These are phyloP conservation scores for Spencermartinsiella europaea DNA, from an alignment of 805 yeast species.

Conservation along the genomic window DNA sequence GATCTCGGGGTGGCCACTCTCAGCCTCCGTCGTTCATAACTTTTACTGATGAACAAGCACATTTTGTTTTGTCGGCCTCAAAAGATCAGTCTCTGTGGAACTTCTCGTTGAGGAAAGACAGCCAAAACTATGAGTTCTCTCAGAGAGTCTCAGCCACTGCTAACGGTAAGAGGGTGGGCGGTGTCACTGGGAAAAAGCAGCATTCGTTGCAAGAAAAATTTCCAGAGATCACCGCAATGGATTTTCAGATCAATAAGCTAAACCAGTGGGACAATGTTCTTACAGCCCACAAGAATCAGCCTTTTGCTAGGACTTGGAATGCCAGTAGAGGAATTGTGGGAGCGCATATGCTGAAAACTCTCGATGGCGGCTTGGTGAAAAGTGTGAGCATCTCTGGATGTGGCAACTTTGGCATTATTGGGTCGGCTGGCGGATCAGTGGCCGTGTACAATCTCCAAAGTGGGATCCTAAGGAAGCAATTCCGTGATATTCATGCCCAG, in stretches of 20 bases:
- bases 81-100: conserved; percentile 84
- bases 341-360: conserved; percentile 59
- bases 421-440: conserved; percentile 80
- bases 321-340: conserved; percentile 76
- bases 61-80: conserved; percentile 80
- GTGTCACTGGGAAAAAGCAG: conserved; percentile 34
- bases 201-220: conserved; percentile 57
- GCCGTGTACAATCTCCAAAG: conserved; percentile 87
- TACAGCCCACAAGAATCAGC: conserved; percentile 81
- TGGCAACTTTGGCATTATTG: conserved; percentile 92
- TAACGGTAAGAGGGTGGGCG: conserved; percentile 34
- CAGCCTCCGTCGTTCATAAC: conserved; percentile 74
- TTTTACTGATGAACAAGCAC: conserved; percentile 78
- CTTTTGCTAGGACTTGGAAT: conserved; percentile 88
- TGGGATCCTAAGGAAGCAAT: conserved; percentile 73
- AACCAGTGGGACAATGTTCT: conserved; percentile 93
- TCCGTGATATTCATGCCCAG: conserved; percentile 42
- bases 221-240: conserved; percentile 67
- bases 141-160: conserved; percentile 44
- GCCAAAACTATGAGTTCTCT: conserved; percentile 90
- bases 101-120: conserved; percentile 89
- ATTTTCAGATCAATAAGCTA: conserved; percentile 67
- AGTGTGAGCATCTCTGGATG: conserved; percentile 80
- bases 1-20: conserved; percentile 97
- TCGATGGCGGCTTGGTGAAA: conserved; percentile 73